phyloP scores from a whole-genome alignment of 1,284 basidiomycete species.

The Trichosporon sp. region DNA sequence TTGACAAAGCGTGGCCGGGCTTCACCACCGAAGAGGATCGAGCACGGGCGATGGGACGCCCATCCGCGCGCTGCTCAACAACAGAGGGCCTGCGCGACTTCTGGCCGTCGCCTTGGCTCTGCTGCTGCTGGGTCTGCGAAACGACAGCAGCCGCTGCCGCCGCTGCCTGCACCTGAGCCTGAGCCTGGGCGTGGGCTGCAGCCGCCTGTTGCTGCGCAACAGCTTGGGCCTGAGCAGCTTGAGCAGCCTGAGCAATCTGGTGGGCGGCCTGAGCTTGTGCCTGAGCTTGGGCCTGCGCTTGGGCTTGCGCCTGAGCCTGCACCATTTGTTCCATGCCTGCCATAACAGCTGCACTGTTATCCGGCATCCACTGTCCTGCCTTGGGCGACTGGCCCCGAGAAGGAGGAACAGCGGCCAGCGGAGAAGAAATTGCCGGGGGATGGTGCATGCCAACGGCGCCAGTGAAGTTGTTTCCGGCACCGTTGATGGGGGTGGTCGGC shows the following conservation, averaged over 20 bases:
- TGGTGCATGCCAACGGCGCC: conserved; percentile 22
- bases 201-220: conserved; percentile 15
- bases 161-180: conserved; percentile 10
- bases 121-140: conserved; percentile 29
- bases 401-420: conserved; percentile 36
- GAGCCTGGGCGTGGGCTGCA: conserved; percentile 8
- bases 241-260: conserved; percentile 7
- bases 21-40: conserved; percentile 40
- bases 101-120: conserved; percentile 13
- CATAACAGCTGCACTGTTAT: conserved; percentile 14
- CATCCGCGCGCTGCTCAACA: conserved; percentile 35
- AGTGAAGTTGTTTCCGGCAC: conserved; percentile 25
- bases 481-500: conserved; percentile 28
- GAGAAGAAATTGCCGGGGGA: conserved; percentile 43
- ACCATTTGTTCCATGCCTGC: conserved; percentile 12
- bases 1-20: conserved; percentile 18
- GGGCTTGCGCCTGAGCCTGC: conserved; percentile 10
- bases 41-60: conserved; percentile 36
- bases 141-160: conserved; percentile 4
- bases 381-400: conserved; percentile 32
- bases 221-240: conserved; percentile 12
- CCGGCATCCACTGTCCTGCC: conserved; percentile 20
- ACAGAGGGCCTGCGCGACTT: conserved; percentile 13
- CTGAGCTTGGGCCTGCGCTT: conserved; percentile 17
- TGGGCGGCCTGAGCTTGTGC: conserved; percentile 9